A percentile compares a stretch with the other conserved stretches of the same genome.
These are phyloP conservation scores for Secale cereale DNA, from an alignment of 176 grass and related monocot species.

Conservation along the genomic window DNA sequence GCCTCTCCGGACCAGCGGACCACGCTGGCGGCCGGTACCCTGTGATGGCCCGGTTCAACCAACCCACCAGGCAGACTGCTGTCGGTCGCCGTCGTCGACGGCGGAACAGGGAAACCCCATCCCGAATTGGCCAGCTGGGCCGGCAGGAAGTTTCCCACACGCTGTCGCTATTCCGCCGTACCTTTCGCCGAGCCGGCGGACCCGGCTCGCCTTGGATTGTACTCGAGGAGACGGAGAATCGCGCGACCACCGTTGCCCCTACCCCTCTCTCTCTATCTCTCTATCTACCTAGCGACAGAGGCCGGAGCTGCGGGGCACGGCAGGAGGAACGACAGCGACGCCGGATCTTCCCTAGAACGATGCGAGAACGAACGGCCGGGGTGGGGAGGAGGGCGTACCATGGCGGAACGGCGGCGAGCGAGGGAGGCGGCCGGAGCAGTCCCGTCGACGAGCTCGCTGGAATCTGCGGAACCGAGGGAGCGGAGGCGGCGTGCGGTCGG, in stretches of 20 bases:
- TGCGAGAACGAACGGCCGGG: not conserved
- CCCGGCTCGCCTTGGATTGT: not conserved
- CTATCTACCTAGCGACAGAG: not conserved
- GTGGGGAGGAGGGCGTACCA: not conserved
- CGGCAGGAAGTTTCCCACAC: not conserved
- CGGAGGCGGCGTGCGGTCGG: too few relatives aligned
- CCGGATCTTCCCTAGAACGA: not conserved
- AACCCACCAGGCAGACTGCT: too few relatives aligned
- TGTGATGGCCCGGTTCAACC: not conserved
- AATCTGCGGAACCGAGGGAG: not conserved
- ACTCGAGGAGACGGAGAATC: not conserved
- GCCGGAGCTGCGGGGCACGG: not conserved
- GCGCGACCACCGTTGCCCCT: not conserved
- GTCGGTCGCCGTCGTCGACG: not conserved
- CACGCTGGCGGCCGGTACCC: not conserved
- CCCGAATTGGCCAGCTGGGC: not conserved
- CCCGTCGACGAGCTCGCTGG: not conserved
- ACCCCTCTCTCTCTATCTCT: not conserved
- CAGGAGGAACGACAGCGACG: not conserved
- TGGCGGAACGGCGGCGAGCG: not conserved
- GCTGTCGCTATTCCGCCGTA: too few relatives aligned
- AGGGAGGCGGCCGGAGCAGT: not conserved
- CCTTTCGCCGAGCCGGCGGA: not conserved
- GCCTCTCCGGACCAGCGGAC: not conserved
- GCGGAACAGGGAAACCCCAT: not conserved